Evolutionary conservation across 352 stramenopile genomes (phyloP), one percentile per base, ranked within the genome.

Genomic region (Globisporangium parvum): DNA sequence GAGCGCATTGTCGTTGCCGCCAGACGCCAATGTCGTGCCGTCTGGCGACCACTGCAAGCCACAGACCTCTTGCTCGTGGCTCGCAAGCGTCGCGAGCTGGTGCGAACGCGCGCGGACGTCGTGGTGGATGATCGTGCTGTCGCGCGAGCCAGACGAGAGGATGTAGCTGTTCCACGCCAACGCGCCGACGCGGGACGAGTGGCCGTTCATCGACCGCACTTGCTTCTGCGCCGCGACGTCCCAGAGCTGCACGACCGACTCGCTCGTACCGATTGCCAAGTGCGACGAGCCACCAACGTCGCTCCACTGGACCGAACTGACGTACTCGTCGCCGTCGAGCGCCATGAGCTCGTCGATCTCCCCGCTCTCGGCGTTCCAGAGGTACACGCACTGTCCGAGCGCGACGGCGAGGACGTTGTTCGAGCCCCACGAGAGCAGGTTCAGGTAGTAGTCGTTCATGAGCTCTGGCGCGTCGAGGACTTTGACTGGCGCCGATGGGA

Each of bases 361-460:
- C 44, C 96, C 96, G 41, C 85, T 97, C 15, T 87, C 91, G 3
- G 96, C 91, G 73, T 99, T 98, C 95, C 96, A 99, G 4, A 99
- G 80, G 77, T 99, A 99, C 8, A 99, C 96, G 54, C 85, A 97
- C 64, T 98, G 91, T 12, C 85, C 85, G 35, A 99, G 78, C n/a
- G 97, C 97, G 6, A 99, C 95, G 2, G 97, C 97, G 24, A 99
- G 72, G 47, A 98, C 69, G 70, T 99, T 98, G 68, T 91, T 98
- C 46, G 84, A 69, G 52, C 95, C 93, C 97, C 97, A 99, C 42
- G 94, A 97, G 10, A 99, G 70, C 46, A 99, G 81, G 67, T 99
- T 99, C 24, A 99, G 77, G 70, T 99, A 99, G 80, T 99, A 99
- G 70, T 99, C 96, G 71, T 99, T 97, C 62, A 98, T 87, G 26